Percentiles rank a stretch among this genome's conserved stretches.
Conservation (phyloP, 2,329 filamentous ascomycete species). For the Penicillium occitanis region DNA sequence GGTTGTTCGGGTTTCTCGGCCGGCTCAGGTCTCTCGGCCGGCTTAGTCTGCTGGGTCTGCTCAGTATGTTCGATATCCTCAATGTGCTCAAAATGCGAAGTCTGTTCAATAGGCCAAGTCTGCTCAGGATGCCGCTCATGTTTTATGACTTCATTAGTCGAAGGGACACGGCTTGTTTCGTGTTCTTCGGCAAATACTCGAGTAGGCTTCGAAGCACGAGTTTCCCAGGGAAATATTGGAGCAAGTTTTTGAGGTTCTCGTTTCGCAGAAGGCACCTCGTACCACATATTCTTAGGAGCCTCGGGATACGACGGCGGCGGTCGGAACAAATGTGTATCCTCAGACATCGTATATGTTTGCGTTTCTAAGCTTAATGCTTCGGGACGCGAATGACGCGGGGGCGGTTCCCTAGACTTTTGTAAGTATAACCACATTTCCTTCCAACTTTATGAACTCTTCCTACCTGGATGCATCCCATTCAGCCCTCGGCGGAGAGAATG, state of each 20-base stretch:
- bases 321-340: conserved; percentile 70
- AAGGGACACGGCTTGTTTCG: conserved; percentile 11
- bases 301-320: conserved; percentile 76
- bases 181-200: conserved; percentile 45
- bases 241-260: conserved; percentile 61
- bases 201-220: conserved; percentile 60
- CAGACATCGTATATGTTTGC: conserved; percentile 79
- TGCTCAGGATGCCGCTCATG: not conserved
- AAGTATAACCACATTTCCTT: conserved; percentile 25
- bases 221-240: conserved; percentile 91
- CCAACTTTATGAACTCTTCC: conserved; percentile 26
- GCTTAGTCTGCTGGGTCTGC: not conserved
- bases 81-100: not conserved
- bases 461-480: conserved; percentile 65
- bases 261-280: conserved; percentile 65
- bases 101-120: conserved; percentile 21
- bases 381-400: conserved; percentile 67
- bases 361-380: conserved; percentile 83
- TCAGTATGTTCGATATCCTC: conserved; percentile 21
- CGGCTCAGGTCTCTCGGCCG: not conserved
- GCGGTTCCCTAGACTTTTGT: conserved; percentile 54
- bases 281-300: conserved; percentile 85
- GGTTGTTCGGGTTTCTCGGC: not conserved
- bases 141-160: not conserved
- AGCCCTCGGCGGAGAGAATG: conserved; percentile 58